These are phyloP conservation scores for Millerago galiae DNA, from an alignment of 805 yeast species.

Conservation along the genomic window DNA sequence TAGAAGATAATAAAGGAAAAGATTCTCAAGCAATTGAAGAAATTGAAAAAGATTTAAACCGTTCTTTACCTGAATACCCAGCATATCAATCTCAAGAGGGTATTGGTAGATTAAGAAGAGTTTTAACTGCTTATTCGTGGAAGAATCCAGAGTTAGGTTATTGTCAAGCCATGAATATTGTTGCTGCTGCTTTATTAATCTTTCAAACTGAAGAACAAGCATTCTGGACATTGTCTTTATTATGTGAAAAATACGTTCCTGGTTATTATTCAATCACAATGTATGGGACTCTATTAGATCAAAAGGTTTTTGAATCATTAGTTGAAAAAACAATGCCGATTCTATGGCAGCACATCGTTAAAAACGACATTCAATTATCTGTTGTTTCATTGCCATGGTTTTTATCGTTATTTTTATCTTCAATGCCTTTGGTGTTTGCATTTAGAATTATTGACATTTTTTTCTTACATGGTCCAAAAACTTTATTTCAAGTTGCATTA, in stretches of 20 bases:
- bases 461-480: conserved; percentile 82
- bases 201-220: conserved; percentile 97
- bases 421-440: conserved; percentile 93
- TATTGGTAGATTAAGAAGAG: conserved; percentile 75
- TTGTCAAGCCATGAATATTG: conserved; percentile 98
- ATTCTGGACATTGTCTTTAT: conserved; percentile 77
- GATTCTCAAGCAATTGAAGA: conserved; percentile 87
- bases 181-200: conserved; percentile 69
- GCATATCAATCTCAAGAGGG: conserved; percentile 90
- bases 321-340: conserved; percentile 88
- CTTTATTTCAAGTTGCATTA: conserved; percentile 86
- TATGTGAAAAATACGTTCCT: conserved; percentile 84
- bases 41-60: conserved; percentile 89
- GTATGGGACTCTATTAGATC: conserved; percentile 95
- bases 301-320: conserved; percentile 84
- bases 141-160: conserved; percentile 95
- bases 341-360: conserved; percentile 73
- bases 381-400: conserved; percentile 97
- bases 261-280: conserved; percentile 95
- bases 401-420: conserved; percentile 76
- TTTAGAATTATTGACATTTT: conserved; percentile 87
- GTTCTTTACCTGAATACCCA: conserved; percentile 93
- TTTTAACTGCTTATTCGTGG: conserved; percentile 93
- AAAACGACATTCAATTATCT: conserved; percentile 81
- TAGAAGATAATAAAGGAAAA: conserved; percentile 56